A percentile compares a stretch with the other conserved stretches of the same genome.
phyloP scores from a whole-genome alignment of 768 basidiomycete species.

The Rhizopogon sp. region DNA sequence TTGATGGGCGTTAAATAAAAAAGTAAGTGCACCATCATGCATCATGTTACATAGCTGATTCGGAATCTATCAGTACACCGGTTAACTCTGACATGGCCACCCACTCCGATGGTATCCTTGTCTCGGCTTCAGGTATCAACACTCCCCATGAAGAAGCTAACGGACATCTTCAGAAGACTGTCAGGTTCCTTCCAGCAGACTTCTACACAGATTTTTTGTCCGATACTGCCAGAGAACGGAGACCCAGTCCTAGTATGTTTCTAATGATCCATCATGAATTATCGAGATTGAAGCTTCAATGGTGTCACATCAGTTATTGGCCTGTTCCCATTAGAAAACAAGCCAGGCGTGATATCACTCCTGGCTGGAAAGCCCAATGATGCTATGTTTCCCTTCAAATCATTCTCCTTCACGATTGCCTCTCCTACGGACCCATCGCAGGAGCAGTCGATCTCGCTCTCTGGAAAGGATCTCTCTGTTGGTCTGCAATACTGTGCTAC shows the following conservation, averaged over 20 bases:
- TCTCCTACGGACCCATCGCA: constrained; percentile 41
- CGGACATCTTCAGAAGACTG: background rate
- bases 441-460: constrained; percentile 49
- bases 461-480: constrained; percentile 52
- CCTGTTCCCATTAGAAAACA: constrained; percentile 74
- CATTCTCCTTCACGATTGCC: constrained; percentile 60
- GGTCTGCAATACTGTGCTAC: constrained; percentile 80
- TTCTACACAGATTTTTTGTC: constrained; percentile 63
- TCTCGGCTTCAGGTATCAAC: background rate
- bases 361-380: constrained; percentile 92
- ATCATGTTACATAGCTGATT: no score
- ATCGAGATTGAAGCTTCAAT: constrained; percentile 2
- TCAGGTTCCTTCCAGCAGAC: constrained; percentile 38
- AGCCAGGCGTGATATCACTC: constrained; percentile 73
- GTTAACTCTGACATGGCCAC: background rate
- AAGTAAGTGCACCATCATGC: no score
- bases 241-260: constrained; percentile 57
- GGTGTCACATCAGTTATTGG: constrained; percentile 43
- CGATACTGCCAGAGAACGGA: constrained; percentile 51
- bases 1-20: no score
- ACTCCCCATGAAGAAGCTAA: background rate
- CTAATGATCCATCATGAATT: background rate
- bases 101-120: constrained; percentile 2
- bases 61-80: background rate
- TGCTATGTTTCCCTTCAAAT: constrained; percentile 86